These are phyloP conservation scores for Biancaea sappan DNA, from an alignment of 306 rosid genomes.

Conservation along the genomic window DNA sequence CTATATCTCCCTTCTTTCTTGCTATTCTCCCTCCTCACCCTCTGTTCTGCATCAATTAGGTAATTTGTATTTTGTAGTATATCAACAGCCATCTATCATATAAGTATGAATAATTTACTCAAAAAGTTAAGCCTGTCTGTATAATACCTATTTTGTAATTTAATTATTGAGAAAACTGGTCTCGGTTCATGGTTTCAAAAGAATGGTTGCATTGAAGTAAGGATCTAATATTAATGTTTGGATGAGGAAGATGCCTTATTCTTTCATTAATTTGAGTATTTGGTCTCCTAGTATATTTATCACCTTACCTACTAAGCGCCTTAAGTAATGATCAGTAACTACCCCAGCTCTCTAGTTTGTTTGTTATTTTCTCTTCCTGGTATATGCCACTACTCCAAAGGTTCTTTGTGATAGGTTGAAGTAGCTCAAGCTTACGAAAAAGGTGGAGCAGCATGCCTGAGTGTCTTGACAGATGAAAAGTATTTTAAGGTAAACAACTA, in stretches of 20 bases:
- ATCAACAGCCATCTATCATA: background rate
- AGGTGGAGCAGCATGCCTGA: slow-evolving; percentile 99
- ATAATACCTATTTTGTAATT: background rate
- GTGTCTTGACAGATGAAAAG: slow-evolving; percentile 90
- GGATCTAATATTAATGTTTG: slow-evolving; percentile 9
- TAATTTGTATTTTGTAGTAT: background rate
- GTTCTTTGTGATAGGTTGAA: slow-evolving; percentile 64
- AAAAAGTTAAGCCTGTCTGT: background rate
- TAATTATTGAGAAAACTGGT: background rate
- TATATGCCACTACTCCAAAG: slow-evolving; percentile 5
- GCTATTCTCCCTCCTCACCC: no score
- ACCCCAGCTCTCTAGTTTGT: slow-evolving; percentile 9
- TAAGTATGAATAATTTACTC: background rate
- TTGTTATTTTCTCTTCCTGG: slow-evolving; percentile 24
- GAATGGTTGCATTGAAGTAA: slow-evolving; percentile 4
- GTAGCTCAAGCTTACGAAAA: slow-evolving; percentile 87
- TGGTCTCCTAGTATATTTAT: slow-evolving; percentile 19
- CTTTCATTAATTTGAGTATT: slow-evolving; percentile 22
- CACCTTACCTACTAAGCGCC: background rate
- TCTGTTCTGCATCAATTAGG: no score
- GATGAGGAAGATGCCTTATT: slow-evolving; percentile 21
- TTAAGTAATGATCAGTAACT: background rate
- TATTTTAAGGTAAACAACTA: slow-evolving; percentile 74
- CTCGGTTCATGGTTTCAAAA: slow-evolving; percentile 9
- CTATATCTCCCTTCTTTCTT: no score